A percentile compares a stretch with the other conserved stretches of the same genome.
Evolutionary conservation across 192 early-diverging fungal species (phyloP).

Genomic region (Polychytrium aggregatum): DNA sequence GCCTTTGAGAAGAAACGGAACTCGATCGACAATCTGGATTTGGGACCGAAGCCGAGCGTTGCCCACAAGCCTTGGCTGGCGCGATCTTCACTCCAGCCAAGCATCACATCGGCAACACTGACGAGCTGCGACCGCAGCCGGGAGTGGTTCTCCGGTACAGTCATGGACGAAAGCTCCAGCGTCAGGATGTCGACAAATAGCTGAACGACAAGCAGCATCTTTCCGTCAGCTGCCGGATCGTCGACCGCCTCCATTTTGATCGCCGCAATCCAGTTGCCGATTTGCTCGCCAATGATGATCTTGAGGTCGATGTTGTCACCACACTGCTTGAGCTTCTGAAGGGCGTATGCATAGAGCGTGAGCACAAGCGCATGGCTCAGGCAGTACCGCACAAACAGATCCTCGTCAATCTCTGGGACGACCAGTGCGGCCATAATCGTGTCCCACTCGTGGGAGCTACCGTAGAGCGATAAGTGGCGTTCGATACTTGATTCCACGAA

Average conservation of each 20-base stretch:
- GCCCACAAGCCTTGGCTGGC: constrained; percentile 21
- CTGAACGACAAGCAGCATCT: constrained; percentile 15
- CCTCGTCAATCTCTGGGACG: constrained; percentile 18
- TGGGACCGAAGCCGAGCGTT: constrained; percentile 17
- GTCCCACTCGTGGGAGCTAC: neutral
- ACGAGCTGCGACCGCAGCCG: constrained; percentile 10
- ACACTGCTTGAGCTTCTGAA: constrained; percentile 10
- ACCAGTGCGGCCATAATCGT: neutral
- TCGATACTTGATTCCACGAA: too few species aligned
- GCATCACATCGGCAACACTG: constrained; percentile 10
- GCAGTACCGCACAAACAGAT: constrained; percentile 21
- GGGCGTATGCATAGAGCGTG: constrained; percentile 18
- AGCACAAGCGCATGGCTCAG: constrained; percentile 18
- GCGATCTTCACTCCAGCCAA: constrained; percentile 18
- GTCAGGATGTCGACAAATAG: constrained; percentile 14
- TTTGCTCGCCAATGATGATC: constrained; percentile 24
- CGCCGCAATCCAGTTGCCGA: constrained; percentile 20
- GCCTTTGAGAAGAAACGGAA: too few species aligned
- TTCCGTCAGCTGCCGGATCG: constrained; percentile 10
- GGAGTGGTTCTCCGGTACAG: constrained; percentile 11
- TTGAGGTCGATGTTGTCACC: constrained; percentile 7
- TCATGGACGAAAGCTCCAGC: neutral
- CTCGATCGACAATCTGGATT: constrained; percentile 4
- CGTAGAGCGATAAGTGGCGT: too few species aligned
- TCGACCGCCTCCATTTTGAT: constrained; percentile 16